These are phyloP conservation scores for Haematococcus lacustris DNA, from an alignment of 139 green algal genomes.

Conservation along the genomic window DNA sequence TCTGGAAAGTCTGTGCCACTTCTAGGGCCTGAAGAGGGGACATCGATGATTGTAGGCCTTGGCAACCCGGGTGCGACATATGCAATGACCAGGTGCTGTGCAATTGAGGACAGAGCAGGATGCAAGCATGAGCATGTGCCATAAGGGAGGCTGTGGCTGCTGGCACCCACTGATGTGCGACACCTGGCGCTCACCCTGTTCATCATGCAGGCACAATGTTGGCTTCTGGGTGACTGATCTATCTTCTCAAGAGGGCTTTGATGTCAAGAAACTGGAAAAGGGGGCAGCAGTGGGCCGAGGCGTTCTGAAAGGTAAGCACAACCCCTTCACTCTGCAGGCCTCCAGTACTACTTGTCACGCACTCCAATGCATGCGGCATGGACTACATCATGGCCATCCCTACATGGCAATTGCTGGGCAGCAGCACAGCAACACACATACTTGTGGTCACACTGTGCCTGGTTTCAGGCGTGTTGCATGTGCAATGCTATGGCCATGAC, in stretches of 20 bases:
- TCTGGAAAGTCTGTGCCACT: too few species aligned
- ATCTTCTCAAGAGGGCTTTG: conserved; percentile 53
- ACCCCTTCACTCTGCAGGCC: too few species aligned
- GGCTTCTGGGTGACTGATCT: conserved; percentile 79
- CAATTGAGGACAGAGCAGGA: too few species aligned
- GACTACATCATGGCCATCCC: neutral
- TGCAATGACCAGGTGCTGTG: too few species aligned
- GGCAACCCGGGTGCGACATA: too few species aligned
- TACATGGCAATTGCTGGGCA: neutral
- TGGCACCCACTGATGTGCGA: too few species aligned
- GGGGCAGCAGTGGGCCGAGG: conserved; percentile 57
- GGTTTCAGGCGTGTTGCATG: neutral
- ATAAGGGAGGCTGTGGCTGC: too few species aligned
- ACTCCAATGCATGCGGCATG: neutral
- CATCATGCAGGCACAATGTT: conserved; percentile 28
- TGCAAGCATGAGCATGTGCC: too few species aligned
- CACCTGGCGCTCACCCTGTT: too few species aligned
- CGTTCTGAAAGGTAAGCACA: conserved; percentile 31
- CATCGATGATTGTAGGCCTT: too few species aligned
- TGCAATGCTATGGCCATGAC: too few species aligned
- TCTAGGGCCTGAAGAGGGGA: too few species aligned
- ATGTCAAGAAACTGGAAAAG: conserved; percentile 53
- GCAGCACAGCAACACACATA: neutral
- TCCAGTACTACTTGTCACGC: neutral
- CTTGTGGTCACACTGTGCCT: neutral